Base-by-base conservation (phyloP, 805 yeast genomes). In the Candida railenensis region DNA sequence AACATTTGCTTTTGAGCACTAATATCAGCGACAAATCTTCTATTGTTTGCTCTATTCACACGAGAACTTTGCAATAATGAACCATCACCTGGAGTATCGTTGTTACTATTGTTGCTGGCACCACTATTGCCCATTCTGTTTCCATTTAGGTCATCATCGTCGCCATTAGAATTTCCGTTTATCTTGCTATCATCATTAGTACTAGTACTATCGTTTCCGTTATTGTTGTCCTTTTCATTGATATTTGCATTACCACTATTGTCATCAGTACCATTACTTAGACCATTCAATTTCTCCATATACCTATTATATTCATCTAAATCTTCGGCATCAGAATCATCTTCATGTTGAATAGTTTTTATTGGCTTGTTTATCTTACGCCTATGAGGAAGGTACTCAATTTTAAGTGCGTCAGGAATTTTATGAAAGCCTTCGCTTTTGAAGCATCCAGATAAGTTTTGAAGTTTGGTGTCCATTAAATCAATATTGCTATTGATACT, bases 11-110 rank as follows among this genome's bases (percentile, higher is more conserved):
- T 81, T 53, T 86, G 91, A 1, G 91, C 89, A 56, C 84, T 86
- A 37, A 89, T 85, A 62, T 88, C 97, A 21, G 94, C 96, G 3
- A 87, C 96, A 58, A 87, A 84, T 52, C 96, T 77, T 67, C 96
- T 81, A 58, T 87, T 88, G 54, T 85, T 83, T 14, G 94, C 96
- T 59, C 97, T 80, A 60, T 87, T 89, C 45, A 84, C 86, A 59
- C 96, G 82, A 3, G 96, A 88, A 49, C 90, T 85, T 50, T 85
- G 85, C 20, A 40, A 25, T 8, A 76, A 61, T 11, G 22, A 20
- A 25, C 11, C 5, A 12, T 16, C 14, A 14, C 15, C 15, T 46
- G 43, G 42, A 43, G 32, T 43, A 22, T 30, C 46, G 22, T 42
- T 39, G 21, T 47, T 47, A 34, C 38, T 46, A 4, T 42, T 45